These are phyloP conservation scores for Dendrobium nobile DNA, from an alignment of 106 monocot species.

Conservation along the genomic window DNA sequence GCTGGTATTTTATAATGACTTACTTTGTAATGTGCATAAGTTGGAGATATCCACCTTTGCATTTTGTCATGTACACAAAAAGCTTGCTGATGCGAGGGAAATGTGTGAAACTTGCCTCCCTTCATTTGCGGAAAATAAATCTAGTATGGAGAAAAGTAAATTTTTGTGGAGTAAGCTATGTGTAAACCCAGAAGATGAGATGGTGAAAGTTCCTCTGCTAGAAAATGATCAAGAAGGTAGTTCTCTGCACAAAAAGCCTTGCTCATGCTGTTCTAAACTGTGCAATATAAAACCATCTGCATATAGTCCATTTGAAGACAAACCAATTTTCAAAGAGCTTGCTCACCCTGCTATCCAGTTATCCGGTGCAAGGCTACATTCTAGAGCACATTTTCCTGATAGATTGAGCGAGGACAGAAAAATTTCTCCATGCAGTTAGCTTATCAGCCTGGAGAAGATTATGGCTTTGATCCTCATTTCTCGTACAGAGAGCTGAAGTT, in stretches of 20 bases:
- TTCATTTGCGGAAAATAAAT: conserved; percentile 36
- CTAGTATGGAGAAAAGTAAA: conserved; percentile 21
- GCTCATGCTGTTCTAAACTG: conserved; percentile 46
- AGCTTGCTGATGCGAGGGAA: conserved; percentile 41
- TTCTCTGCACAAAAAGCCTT: conserved; percentile 10
- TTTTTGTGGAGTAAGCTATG: conserved; percentile 30
- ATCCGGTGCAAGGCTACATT: neutral
- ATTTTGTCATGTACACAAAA: conserved; percentile 47
- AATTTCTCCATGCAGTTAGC: neutral
- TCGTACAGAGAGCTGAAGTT: conserved; percentile 34
- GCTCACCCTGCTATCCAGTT: conserved; percentile 8
- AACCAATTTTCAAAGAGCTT: conserved; percentile 12
- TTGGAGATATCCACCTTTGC: conserved; percentile 60
- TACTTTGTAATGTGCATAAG: conserved; percentile 65
- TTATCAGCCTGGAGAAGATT: conserved; percentile 9
- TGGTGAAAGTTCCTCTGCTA: conserved; percentile 18
- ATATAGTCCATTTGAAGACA: conserved; percentile 19
- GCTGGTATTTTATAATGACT: conserved; percentile 38
- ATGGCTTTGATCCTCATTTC: conserved; percentile 20
- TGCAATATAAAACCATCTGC: conserved; percentile 20
- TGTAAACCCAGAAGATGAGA: conserved; percentile 19
- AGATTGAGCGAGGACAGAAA: conserved; percentile 10
- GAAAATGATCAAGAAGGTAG: conserved; percentile 14
- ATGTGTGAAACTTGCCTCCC: conserved; percentile 61
- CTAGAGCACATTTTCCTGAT: neutral